Base-by-base conservation (phyloP, 306 rosid species). In the Boehmeria nivea region DNA sequence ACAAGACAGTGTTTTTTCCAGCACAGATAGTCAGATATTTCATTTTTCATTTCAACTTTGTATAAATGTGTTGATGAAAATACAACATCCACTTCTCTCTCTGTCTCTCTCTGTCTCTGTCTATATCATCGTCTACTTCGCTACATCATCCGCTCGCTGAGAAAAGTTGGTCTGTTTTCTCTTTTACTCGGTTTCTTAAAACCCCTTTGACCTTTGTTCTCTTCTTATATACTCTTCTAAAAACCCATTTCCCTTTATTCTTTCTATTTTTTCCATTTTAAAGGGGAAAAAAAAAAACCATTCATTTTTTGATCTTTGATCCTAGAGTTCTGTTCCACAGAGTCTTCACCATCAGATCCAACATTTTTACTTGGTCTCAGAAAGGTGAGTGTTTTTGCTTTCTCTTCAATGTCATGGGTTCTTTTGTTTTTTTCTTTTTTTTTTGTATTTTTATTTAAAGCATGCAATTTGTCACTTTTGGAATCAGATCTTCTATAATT, bases 321-420 rank as follows among this genome's bases (percentile, higher is more conserved):
- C 34, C 20, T n/a, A 19, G 40, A 44, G 42, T 48, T 43, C 61
- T 43, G 71, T 72, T 50, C 71, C 72, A 63, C 43, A n/a, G n/a
- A n/a, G n/a, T n/a, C n/a, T n/a, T 43, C 9, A 17, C 64, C 42
- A 64, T 71, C 44, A 23, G 81, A 79, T 83, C 86, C 75, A 36
- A 66, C 78, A 67, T 51, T 73, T 62, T 38, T 50, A 63, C 60
- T 54, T 69, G 62, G 51, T 44, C 59, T 60, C 43, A 10, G 3
- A 59, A 72, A 70, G 83, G 87, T 78, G 54, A 26, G 68, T 14
- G 3, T 51, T 61, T 61, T 60, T 74, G 25, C 63, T 56, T 44
- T 12, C 45, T 6, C 7, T 26, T 7, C 12, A 45, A 16, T 20
- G 19, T 4, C n/a, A n/a, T n/a, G n/a, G n/a, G n/a, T n/a, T n/a